These are phyloP conservation scores for Tuber indicum DNA, from an alignment of 495 filamentous ascomycete genomes.

Conservation along the genomic window DNA sequence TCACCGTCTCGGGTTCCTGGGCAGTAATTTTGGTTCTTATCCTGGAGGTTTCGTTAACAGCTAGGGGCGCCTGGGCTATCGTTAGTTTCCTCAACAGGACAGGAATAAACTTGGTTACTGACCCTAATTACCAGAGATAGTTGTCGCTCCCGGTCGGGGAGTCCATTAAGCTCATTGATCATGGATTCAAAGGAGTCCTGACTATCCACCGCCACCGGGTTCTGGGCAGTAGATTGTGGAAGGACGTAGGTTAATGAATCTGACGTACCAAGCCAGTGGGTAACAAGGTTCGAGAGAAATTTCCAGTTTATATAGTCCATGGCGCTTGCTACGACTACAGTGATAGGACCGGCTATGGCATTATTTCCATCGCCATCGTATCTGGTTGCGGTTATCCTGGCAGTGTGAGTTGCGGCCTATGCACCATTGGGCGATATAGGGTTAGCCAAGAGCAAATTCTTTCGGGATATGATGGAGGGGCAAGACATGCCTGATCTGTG, in stretches of 20 bases:
- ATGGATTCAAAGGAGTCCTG: background rate
- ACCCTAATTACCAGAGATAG: background rate
- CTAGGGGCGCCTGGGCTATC: background rate
- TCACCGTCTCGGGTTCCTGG: background rate
- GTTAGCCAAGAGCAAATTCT: background rate
- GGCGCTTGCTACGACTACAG: background rate
- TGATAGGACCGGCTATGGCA: background rate
- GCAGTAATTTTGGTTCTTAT: background rate
- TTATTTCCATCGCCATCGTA: background rate
- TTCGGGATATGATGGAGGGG: background rate
- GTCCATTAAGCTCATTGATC: background rate
- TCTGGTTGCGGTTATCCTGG: background rate
- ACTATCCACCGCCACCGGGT: background rate
- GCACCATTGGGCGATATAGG: background rate
- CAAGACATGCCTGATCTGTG: background rate
- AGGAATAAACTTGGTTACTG: background rate
- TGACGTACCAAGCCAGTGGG: background rate
- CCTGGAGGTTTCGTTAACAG: background rate
- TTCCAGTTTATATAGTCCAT: background rate
- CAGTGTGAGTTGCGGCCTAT: background rate
- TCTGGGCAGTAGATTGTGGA: background rate
- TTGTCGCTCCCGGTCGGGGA: background rate
- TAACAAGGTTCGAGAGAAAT: background rate
- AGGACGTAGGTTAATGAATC: background rate
- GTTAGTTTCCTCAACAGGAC: background rate